A percentile compares a stretch with the other conserved stretches of the same genome.
Conservation (phyloP, 2,329 filamentous ascomycete species). For the Blastomyces gilchristii region DNA sequence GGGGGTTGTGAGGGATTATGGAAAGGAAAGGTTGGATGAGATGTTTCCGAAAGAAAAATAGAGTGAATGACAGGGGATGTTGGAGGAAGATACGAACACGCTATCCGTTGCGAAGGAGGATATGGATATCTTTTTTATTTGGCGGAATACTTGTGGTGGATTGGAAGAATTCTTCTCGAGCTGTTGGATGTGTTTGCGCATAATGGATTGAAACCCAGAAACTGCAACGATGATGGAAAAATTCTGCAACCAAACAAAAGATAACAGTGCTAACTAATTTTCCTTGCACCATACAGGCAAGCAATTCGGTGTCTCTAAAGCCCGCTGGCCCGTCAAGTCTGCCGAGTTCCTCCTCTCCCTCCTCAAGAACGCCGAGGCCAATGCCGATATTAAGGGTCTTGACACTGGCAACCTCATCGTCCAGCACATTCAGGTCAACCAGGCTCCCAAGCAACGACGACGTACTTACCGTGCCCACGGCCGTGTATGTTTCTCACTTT, state of each 20-base stretch:
- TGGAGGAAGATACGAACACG: not conserved
- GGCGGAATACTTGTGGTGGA: not conserved
- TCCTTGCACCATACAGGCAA: conserved; percentile 56
- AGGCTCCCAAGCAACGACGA: conserved; percentile 98
- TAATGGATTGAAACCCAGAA: not conserved
- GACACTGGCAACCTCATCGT: conserved; percentile 95
- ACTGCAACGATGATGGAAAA: not conserved
- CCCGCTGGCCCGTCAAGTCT: conserved; percentile 98
- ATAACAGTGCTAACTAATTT: conserved; percentile 16
- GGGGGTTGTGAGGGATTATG: conserved; percentile 8
- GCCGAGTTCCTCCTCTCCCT: conserved; percentile 96
- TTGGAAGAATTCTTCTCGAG: not conserved
- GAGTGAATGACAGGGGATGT: not conserved
- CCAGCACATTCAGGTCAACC: conserved; percentile 99
- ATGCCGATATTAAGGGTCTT: conserved; percentile 92
- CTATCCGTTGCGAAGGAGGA: not conserved
- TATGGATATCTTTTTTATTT: not conserved
- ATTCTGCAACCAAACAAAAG: not conserved
- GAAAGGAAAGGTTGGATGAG: conserved; percentile 8
- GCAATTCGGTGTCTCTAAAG: conserved; percentile 95
- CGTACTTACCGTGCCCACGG: conserved; percentile 99
- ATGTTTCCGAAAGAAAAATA: conserved; percentile 2
- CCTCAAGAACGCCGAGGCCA: conserved; percentile 94
- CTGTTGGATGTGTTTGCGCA: too few species aligned
- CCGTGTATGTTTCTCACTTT: conserved; percentile 62